Conservation (phyloP, 768 basidiomycete species). For the Hortiboletus campestris region DNA sequence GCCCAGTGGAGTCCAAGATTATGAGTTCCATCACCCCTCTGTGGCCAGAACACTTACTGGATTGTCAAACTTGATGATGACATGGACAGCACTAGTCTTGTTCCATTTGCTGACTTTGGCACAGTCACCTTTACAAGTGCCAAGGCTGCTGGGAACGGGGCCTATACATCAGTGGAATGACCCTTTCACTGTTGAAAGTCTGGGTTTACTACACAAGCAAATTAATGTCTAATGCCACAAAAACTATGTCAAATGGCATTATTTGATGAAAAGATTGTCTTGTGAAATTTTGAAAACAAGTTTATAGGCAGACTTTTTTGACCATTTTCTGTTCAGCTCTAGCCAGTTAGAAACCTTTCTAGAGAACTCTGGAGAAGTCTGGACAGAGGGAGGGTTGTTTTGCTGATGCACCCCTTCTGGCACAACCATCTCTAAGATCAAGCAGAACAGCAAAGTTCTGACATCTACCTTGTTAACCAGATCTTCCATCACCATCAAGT, state of each 20-base stretch:
- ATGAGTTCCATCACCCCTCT: background rate
- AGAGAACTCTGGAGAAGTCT: too few relatives aligned
- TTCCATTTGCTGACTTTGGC: slow-evolving; percentile 4
- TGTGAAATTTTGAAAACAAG: too few relatives aligned
- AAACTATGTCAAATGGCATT: too few relatives aligned
- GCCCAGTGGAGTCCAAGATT: background rate
- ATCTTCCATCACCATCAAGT: background rate
- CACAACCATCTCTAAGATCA: background rate
- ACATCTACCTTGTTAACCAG: background rate
- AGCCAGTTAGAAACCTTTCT: too few relatives aligned
- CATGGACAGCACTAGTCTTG: rapidly evolving
- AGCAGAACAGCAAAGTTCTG: background rate
- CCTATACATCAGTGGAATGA: too few relatives aligned
- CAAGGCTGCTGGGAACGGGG: background rate
- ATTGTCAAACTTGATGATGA: slow-evolving; percentile 9
- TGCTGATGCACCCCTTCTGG: slow-evolving; percentile 4
- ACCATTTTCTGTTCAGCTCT: too few relatives aligned
- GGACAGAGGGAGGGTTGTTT: too few relatives aligned
- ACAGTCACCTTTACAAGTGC: slow-evolving; percentile 4
- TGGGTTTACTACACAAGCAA: too few relatives aligned
- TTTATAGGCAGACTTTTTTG: too few relatives aligned
- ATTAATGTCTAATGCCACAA: too few relatives aligned
- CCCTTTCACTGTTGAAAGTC: too few relatives aligned
- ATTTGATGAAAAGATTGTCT: too few relatives aligned
- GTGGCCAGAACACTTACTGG: slow-evolving; percentile 11